Evolutionary conservation across 2,329 filamentous ascomycete species (phyloP), one percentile per base, ranked within the genome.

Genomic region (Orbilia javanica): DNA sequence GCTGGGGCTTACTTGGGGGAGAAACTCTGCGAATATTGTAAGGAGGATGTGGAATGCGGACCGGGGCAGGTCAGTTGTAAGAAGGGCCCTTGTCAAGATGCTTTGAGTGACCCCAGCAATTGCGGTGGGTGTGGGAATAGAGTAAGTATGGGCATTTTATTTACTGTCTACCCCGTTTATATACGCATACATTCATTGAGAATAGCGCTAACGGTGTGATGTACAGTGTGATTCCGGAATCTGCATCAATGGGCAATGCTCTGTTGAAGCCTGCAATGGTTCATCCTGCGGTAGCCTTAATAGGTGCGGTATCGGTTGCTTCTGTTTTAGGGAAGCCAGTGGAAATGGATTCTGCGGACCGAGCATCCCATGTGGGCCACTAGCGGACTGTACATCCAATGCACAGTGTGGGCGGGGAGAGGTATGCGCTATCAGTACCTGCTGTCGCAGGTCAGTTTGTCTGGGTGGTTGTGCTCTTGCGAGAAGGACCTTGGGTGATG

Each of bases 101-200:
- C 44, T 48, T 34, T 64, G n/a, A 64, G 42, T 22, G 60, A 64
- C 15, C 60, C 60, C 20, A 64, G 50, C 22, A 64, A 64, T 22
- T 64, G 60, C 6, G 60, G 60, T 64, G 60, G 60, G 22, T 64
- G 60, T 34, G 60, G 60, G 27, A 48, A 48, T 8, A 64, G 29
- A 25, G 60, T 64, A 50, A 18, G 55, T 25, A 11, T 29, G 15
- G 11, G 4, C 8, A 11, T 15, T 27, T 18, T 53, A 31, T 15
- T 29, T 8, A n/a, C n/a, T 15, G n/a, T 39, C 36, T 15, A 36
- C 53, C 22, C 29, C 4, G 8, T 6, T n/a, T 50, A 46, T 63
- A 27, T 5, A n/a, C n/a, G n/a, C n/a, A n/a, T n/a, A n/a, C n/a
- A n/a, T n/a, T n/a, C n/a, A n/a, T n/a, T n/a, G n/a, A n/a, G 22